Base-by-base conservation (phyloP, 1,139 yeast genomes). In the Pichia sp. region DNA sequence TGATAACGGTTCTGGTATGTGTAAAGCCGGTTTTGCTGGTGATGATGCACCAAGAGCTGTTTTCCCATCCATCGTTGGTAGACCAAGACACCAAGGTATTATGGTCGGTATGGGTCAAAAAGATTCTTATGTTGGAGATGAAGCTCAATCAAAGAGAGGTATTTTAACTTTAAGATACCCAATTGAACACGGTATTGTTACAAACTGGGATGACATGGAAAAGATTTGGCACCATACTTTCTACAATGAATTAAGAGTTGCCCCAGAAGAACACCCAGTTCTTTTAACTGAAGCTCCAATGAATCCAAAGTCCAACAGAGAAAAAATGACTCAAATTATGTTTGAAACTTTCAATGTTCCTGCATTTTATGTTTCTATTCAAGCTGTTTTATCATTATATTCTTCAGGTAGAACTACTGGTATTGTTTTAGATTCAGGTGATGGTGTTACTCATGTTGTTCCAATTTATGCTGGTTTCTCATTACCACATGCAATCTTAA, bases 21-120 rank as follows among this genome's bases (percentile, higher is more conserved):
- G 98, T 85, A 93, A 93, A 76, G 98, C 98, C 95, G 99, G 99
- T 80, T 93, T 91, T 75, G 99, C 99, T 83, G 99, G 99, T 80
- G 99, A 93, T 73, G 99, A 93, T 79, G 98, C 99, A 63, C 99
- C 99, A 73, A 88, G 97, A 78, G 99, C 99, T 69, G 99, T 93
- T 68, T 93, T 93, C 91, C 99, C 99, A 71, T 93, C 99, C 61
- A 93, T 93, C 72, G 99, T 93, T 65, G 99, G 99, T 79, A 95
- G 99, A 81, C 98, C 99, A 80, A 93, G 97, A 85, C 99, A 93
- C 76, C 98, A 93, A 79, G 99, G 98, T 84, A 91, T 90, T 77
- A 86, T 86, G 93, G 98, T 91, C 67, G 99, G 99, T 76, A 91
- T 93, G 97, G 97, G 97, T 74, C 98, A 93, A 81, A 93, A 93